Evolutionary conservation across 139 green algal species (phyloP).

Genomic region (Micractinium sp.): DNA sequence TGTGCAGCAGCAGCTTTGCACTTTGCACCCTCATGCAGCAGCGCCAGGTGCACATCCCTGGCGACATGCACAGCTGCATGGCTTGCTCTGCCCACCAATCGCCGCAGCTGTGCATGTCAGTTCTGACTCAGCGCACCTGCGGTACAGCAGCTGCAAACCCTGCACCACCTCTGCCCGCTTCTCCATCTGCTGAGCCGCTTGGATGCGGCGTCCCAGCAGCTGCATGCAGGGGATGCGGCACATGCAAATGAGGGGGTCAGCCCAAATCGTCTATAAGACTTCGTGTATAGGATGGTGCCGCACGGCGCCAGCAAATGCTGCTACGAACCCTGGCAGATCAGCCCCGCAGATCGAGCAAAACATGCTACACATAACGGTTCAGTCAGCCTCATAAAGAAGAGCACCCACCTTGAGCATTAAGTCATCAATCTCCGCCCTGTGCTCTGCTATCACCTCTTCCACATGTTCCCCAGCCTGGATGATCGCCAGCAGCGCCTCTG

Average conservation of each 20-base stretch:
- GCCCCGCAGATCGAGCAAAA: too few relatives aligned
- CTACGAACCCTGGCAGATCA: too few relatives aligned
- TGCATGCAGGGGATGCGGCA: background rate
- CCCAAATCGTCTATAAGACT: too few relatives aligned
- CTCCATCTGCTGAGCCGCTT: background rate
- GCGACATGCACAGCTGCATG: background rate
- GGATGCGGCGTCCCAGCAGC: constrained; percentile 30
- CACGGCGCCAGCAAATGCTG: too few relatives aligned
- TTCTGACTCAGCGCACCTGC: too few relatives aligned
- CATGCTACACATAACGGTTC: background rate
- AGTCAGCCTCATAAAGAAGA: background rate
- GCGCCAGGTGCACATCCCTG: background rate
- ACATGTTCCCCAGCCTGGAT: constrained; percentile 25
- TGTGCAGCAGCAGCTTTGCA: background rate
- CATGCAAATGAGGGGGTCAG: background rate
- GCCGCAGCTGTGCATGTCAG: too few relatives aligned
- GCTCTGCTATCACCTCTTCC: constrained; percentile 23
- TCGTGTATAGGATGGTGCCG: too few relatives aligned
- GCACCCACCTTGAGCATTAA: constrained; percentile 17
- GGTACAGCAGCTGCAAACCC: too few relatives aligned
- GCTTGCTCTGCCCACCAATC: background rate
- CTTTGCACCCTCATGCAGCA: background rate
- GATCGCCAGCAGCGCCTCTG: constrained; percentile 29
- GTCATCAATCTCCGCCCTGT: constrained; percentile 11
- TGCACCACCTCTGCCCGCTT: too few relatives aligned